Conservation (phyloP, 176 grass and related monocot species). For the Oryza rufipogon region DNA sequence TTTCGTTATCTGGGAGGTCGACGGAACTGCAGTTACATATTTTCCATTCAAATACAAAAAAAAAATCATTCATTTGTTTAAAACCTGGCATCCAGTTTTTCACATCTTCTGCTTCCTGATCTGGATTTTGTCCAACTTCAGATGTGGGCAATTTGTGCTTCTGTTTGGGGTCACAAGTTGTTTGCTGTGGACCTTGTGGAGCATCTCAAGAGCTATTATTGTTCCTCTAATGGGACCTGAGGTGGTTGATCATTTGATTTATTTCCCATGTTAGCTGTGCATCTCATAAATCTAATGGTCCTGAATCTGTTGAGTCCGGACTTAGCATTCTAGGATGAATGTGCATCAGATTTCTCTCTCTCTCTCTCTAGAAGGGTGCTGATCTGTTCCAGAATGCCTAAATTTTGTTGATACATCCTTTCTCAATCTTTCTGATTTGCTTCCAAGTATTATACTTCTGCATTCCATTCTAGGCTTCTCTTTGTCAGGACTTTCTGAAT, state of each 20-base stretch:
- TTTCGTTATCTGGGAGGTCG: conserved; percentile 27
- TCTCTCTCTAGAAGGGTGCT: background rate
- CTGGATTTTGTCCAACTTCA: background rate
- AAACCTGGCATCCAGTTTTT: conserved; percentile 7
- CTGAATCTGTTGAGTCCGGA: conserved; percentile 31
- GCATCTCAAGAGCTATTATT: conserved; percentile 30
- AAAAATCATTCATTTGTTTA: conserved; percentile 49
- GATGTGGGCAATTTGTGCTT: conserved; percentile 4
- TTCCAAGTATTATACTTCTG: background rate
- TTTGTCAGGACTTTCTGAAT: background rate
- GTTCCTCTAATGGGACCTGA: conserved; percentile 41
- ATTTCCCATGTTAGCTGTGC: conserved; percentile 40
- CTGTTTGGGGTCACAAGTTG: conserved; percentile 26
- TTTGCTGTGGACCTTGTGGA: background rate
- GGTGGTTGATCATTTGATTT: conserved; percentile 44
- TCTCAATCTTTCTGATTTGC: background rate
- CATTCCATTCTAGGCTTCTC: background rate
- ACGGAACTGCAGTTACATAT: conserved; percentile 32
- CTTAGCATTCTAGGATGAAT: background rate
- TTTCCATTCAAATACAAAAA: conserved; percentile 40
- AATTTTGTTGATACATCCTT: background rate
- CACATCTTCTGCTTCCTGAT: background rate
- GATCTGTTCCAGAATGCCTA: conserved; percentile 11
- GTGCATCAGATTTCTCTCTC: background rate
- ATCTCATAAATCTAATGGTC: conserved; percentile 29